phyloP scores from a whole-genome alignment of 257 asterid species.

The Solanum neorickii region DNA sequence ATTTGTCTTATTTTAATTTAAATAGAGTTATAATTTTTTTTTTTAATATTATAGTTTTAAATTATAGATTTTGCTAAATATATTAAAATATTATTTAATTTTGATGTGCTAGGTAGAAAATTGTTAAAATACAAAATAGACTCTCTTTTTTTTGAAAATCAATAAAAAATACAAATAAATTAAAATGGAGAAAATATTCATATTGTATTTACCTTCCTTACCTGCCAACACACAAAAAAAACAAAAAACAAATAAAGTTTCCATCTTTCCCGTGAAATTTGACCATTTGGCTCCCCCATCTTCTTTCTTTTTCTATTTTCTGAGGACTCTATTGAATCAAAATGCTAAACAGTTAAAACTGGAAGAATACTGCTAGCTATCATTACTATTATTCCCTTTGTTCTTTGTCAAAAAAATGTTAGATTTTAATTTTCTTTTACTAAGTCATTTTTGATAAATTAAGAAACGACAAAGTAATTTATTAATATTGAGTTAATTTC shows the following conservation, averaged over 20 bases:
- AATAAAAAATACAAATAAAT: too few relatives aligned
- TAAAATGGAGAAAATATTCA: too few relatives aligned
- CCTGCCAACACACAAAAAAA: background rate
- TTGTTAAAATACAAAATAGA: too few relatives aligned
- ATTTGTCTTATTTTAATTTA: too few relatives aligned
- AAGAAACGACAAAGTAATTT: too few relatives aligned
- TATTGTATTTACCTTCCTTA: background rate
- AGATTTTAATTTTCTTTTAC: too few relatives aligned
- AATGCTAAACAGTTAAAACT: background rate
- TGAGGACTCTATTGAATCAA: background rate
- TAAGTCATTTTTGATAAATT: background rate
- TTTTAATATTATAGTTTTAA: too few relatives aligned
- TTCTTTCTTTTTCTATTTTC: background rate
- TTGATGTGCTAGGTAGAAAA: background rate
- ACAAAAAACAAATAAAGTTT: background rate
- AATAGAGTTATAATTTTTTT: too few relatives aligned
- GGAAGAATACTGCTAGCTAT: background rate
- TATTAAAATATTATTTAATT: too few relatives aligned
- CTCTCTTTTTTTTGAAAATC: too few relatives aligned
- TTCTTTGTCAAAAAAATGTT: background rate
- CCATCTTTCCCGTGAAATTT: background rate
- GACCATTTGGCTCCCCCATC: background rate
- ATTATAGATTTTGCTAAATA: too few relatives aligned
- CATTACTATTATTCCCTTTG: too few relatives aligned
- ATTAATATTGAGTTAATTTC: background rate